phyloP scores from a whole-genome alignment of 345 rosid genomes.

The Balakata baccata region DNA sequence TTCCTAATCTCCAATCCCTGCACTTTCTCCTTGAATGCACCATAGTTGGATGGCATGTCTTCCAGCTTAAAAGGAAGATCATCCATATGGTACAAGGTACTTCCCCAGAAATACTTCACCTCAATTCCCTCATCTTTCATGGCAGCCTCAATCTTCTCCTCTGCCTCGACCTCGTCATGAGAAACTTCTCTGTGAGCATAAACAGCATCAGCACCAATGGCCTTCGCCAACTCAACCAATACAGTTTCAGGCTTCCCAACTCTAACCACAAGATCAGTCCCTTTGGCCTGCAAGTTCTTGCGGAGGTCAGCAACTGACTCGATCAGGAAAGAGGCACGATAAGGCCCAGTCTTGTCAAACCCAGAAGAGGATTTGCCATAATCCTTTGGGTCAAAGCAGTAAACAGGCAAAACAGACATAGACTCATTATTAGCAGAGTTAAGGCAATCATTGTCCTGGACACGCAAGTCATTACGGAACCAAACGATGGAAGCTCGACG shows the following conservation, averaged over 20 bases:
- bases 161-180: conserved; percentile 76
- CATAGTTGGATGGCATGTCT: conserved; percentile 76
- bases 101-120: conserved; percentile 92
- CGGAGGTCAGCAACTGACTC: conserved; percentile 92
- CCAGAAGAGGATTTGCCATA: conserved; percentile 88
- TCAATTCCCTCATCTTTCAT: conserved; percentile 92
- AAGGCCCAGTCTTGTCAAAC: conserved; percentile 83
- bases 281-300: conserved; percentile 78
- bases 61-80: conserved; percentile 88
- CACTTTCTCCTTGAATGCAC: conserved; percentile 76
- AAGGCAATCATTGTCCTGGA: conserved; percentile 88
- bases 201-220: conserved; percentile 86
- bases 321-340: conserved; percentile 75
- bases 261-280: conserved; percentile 88
- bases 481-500: conserved; percentile 86
- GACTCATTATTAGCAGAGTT: conserved; percentile 77
- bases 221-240: conserved; percentile 73
- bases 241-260: conserved; percentile 82
- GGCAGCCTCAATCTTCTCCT: conserved; percentile 75
- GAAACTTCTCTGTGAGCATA: conserved; percentile 89
- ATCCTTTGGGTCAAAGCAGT: conserved; percentile 93
- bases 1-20: conserved; percentile 77
- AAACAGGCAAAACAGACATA: conserved; percentile 82
- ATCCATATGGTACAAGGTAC: conserved; percentile 84
- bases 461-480: conserved; percentile 95